Conservation (phyloP, 2,329 filamentous ascomycete genomes). For the Epichloe sp. region DNA sequence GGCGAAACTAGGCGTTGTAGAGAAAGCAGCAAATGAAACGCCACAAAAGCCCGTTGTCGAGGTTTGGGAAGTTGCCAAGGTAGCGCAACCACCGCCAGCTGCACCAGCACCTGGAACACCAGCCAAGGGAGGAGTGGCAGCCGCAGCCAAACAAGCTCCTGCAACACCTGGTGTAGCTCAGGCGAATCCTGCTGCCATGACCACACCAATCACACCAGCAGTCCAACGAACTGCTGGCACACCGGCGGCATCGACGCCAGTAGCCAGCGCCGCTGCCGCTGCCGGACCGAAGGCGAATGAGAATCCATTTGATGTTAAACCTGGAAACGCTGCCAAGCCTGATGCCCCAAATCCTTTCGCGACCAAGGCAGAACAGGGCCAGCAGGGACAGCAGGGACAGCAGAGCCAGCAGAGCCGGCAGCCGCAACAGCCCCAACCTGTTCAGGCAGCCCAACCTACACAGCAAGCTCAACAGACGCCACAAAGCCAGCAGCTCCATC, state of each 20-base stretch:
- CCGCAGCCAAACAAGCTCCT: conserved; percentile 11
- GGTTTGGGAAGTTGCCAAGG: conserved; percentile 74
- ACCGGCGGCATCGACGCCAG: conserved; percentile 9
- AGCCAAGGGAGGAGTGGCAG: conserved; percentile 5
- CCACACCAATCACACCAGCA: background rate
- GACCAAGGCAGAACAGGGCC: conserved; percentile 4
- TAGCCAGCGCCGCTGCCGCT: conserved; percentile 2
- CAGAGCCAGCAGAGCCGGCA: background rate
- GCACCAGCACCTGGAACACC: conserved; percentile 7
- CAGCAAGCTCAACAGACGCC: conserved; percentile 8
- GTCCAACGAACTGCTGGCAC: conserved; percentile 2
- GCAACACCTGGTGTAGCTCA: conserved; percentile 1
- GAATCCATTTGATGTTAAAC: background rate
- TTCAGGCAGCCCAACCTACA: background rate
- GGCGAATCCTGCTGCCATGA: background rate
- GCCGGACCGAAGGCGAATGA: background rate
- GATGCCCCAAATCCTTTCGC: conserved; percentile 4
- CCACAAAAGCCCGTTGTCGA: conserved; percentile 72
- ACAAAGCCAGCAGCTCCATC: conserved; percentile 1
- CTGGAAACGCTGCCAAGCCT: background rate
- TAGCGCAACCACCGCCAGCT: conserved; percentile 15
- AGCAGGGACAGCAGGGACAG: background rate
- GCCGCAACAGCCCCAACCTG: background rate
- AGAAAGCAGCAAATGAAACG: conserved; percentile 72
- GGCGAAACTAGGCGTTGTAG: conserved; percentile 66